phyloP scores from a whole-genome alignment of 345 rosid genomes.

The Kernera saxatilis region DNA sequence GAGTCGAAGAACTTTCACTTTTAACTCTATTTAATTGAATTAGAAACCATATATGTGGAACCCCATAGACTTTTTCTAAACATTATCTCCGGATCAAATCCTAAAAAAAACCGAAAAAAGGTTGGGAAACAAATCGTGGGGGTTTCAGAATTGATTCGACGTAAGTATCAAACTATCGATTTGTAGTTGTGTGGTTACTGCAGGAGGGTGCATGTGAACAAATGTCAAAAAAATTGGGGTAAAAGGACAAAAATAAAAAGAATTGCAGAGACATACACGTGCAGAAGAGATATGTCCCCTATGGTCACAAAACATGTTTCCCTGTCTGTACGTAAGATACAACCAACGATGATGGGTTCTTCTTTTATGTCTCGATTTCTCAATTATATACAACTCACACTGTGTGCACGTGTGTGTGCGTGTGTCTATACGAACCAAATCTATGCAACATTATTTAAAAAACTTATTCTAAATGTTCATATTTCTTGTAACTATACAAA shows the following conservation, averaged over 20 bases:
- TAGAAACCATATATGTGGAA: not conserved
- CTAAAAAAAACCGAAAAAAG: not conserved
- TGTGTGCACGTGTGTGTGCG: constrained; percentile 27
- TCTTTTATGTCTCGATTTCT: constrained; percentile 5
- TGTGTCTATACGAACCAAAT: constrained; percentile 12
- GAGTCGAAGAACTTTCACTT: not conserved
- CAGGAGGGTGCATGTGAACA: constrained; percentile 21
- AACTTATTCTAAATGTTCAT: not conserved
- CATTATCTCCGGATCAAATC: not conserved
- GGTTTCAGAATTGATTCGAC: not conserved
- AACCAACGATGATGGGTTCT: constrained; percentile 32
- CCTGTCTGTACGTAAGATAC: constrained; percentile 26
- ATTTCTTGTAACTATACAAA: not conserved
- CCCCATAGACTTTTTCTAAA: not conserved
- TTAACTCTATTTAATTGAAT: not conserved
- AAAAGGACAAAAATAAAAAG: not conserved
- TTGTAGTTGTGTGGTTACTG: not conserved
- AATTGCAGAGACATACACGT: constrained; percentile 29
- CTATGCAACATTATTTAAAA: not conserved
- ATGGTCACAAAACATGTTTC: constrained; percentile 35
- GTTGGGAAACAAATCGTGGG: not conserved
- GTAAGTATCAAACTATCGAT: not conserved
- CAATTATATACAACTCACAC: constrained; percentile 29
- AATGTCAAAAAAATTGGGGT: not conserved
- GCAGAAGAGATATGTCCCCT: constrained; percentile 30